phyloP scores from a whole-genome alignment of 768 basidiomycete genomes.

The Tephrocybe sp. region DNA sequence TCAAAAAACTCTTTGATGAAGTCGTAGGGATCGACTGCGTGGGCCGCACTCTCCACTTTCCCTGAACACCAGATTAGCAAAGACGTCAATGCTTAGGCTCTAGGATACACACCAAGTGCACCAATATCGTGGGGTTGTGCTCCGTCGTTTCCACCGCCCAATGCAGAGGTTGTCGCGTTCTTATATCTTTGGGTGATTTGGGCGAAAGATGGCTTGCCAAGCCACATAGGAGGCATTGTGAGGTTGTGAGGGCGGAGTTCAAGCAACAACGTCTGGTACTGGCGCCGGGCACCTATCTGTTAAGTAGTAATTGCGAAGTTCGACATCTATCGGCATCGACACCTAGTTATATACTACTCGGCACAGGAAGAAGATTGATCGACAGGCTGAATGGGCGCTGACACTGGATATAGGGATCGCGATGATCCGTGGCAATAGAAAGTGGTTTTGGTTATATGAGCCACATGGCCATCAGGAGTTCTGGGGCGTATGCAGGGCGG shows the following conservation, averaged over 20 bases:
- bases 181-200: not conserved
- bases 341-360: no score
- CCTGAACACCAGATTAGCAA: not conserved
- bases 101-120: not conserved
- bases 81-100: not conserved
- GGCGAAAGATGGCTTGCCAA: constrained; percentile 1
- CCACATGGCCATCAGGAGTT: not conserved
- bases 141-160: no score
- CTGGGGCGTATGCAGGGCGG: not conserved
- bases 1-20: constrained; percentile 25
- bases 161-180: no score
- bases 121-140: not conserved
- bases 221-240: constrained; percentile 14
- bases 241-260: not conserved
- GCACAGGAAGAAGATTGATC: not conserved
- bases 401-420: not conserved
- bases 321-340: no score
- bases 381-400: constrained; percentile 1
- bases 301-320: no score
- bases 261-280: no score
- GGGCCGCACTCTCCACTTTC: constrained; percentile 3
- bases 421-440: not conserved
- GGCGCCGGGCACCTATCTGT: no score
- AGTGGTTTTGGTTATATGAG: not conserved
- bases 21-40: constrained; percentile 10